Evolutionary conservation across 257 asterid species (phyloP).

Genomic region (Solanum pinnatisectum): DNA sequence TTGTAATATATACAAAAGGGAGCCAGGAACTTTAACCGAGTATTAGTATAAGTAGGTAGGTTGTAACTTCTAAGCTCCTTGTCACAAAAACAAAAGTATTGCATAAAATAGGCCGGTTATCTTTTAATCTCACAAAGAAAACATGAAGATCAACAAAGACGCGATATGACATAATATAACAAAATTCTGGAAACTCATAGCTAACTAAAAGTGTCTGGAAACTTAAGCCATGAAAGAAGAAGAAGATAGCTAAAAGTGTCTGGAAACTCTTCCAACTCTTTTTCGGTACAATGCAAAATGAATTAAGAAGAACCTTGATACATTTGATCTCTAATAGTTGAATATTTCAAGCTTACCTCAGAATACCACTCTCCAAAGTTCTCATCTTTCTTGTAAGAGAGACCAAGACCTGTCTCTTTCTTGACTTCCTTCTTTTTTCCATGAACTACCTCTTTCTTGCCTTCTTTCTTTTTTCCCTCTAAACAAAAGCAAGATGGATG

Average conservation of each 20-base stretch:
- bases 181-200: not conserved
- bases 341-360: slow-evolving; percentile 47
- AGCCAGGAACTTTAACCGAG: not conserved
- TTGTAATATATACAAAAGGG: not conserved
- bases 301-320: not conserved
- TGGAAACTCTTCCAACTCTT: not conserved
- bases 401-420: slow-evolving; percentile 95
- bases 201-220: not conserved
- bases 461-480: slow-evolving; percentile 91
- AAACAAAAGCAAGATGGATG: not conserved
- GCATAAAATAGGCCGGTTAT: not conserved
- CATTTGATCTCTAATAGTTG: not conserved
- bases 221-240: not conserved
- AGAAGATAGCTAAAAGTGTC: not conserved
- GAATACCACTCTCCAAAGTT: slow-evolving; percentile 99
- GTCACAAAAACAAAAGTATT: not conserved
- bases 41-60: not conserved
- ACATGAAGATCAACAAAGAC: not conserved
- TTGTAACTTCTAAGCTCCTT: not conserved
- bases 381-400: slow-evolving; percentile 78
- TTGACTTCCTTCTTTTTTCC: slow-evolving; percentile 72
- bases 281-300: not conserved
- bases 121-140: not conserved
- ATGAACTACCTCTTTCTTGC: slow-evolving; percentile 84
- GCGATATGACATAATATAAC: not conserved